Conservation (phyloP, 106 monocot genomes). For the Ottelia alismoides region DNA sequence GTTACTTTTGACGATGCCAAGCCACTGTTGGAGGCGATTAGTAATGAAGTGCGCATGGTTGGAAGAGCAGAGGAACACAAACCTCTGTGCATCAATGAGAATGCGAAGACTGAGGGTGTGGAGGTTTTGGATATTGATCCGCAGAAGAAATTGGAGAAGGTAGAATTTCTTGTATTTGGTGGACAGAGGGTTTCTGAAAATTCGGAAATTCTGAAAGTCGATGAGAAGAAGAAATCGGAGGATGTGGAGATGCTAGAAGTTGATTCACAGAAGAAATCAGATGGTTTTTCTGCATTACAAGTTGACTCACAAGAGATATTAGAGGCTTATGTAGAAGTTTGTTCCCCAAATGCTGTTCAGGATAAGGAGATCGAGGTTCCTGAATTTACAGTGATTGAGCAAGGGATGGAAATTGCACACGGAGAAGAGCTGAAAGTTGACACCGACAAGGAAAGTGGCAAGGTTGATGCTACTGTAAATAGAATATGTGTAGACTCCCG, state of each 20-base stretch:
- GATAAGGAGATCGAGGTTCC: slow-evolving; percentile 7
- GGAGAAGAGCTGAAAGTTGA: too few species aligned
- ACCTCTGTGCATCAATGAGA: too few species aligned
- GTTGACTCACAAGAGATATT: too few species aligned
- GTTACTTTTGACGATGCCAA: too few species aligned
- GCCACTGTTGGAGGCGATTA: too few species aligned
- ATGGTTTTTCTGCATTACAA: slow-evolving; percentile 19
- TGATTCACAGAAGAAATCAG: slow-evolving; percentile 5
- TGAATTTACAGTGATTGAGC: slow-evolving; percentile 52
- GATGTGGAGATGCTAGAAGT: slow-evolving; percentile 14
- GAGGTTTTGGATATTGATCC: slow-evolving; percentile 1
- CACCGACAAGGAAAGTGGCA: too few species aligned
- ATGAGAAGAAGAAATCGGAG: not conserved
- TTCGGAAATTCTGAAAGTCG: slow-evolving; percentile 1
- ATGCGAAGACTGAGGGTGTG: not conserved
- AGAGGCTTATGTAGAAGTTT: not conserved
- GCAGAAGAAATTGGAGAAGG: not conserved
- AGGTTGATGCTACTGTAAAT: too few species aligned
- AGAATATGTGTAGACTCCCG: too few species aligned
- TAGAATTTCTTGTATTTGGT: slow-evolving; percentile 6
- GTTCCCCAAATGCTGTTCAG: not conserved
- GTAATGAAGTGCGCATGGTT: too few species aligned
- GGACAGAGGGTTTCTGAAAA: not conserved
- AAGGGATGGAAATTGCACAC: slow-evolving; percentile 40
- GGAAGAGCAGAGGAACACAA: too few species aligned